Conservation (phyloP, 176 grass and related monocot genomes). For the Rhynchospora breviuscula region DNA sequence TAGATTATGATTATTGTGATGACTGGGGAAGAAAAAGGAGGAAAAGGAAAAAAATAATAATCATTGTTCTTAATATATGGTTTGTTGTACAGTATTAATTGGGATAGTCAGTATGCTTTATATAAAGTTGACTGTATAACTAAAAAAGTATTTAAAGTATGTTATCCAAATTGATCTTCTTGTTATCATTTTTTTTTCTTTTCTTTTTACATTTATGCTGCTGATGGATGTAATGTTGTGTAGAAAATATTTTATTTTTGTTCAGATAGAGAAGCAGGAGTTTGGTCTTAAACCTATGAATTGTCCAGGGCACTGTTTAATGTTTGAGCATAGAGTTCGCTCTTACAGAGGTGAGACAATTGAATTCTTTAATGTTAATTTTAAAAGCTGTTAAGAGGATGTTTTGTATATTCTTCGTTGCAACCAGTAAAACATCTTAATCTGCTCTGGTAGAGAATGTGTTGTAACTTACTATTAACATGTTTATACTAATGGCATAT, state of each 20-base stretch:
- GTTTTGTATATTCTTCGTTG: neutral
- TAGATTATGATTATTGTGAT: neutral
- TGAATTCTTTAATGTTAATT: neutral
- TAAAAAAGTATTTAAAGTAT: neutral
- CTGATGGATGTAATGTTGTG: neutral
- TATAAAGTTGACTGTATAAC: neutral
- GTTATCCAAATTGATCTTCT: neutral
- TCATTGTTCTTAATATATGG: neutral
- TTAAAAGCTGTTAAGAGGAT: neutral
- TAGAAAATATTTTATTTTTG: neutral
- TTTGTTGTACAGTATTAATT: neutral
- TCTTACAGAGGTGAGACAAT: conserved; percentile 84
- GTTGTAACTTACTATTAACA: no score
- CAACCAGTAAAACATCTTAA: neutral
- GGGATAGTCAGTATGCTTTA: neutral
- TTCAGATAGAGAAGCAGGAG: conserved; percentile 93
- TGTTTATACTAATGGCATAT: neutral
- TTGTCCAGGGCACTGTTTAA: conserved; percentile 97
- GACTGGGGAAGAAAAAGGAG: neutral
- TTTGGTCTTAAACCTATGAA: conserved; percentile 99
- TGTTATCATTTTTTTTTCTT: neutral
- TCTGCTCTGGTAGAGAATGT: neutral
- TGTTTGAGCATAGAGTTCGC: conserved; percentile 90
- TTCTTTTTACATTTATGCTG: neutral
- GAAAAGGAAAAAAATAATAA: neutral